A percentile compares a stretch with the other conserved stretches of the same genome.
Conservation (phyloP, 306 rosid species). For the Dalbergia oliveri region DNA sequence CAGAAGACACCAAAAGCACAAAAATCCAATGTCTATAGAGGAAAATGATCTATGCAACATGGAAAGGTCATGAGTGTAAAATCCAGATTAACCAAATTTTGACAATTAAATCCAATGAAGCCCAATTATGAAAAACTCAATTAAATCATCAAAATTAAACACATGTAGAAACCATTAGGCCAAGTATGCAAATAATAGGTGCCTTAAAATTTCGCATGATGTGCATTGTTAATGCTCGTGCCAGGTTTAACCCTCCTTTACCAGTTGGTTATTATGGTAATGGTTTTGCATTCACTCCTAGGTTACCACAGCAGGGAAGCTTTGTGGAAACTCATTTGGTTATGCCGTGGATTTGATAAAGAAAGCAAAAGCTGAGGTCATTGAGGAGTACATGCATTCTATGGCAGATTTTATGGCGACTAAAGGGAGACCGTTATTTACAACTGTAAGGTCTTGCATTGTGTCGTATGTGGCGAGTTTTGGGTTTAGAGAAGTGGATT, state of each 20-base stretch:
- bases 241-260: background rate
- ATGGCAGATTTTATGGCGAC: conserved; percentile 51
- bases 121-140: too few species aligned
- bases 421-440: conserved; percentile 28
- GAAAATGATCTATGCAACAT: too few species aligned
- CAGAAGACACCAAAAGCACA: too few species aligned
- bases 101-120: too few species aligned
- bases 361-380: conserved; percentile 41
- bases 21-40: too few species aligned
- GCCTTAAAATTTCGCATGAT: too few species aligned
- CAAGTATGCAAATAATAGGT: too few species aligned
- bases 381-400: conserved; percentile 57
- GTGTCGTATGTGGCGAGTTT: conserved; percentile 45
- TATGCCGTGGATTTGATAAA: conserved; percentile 29
- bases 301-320: background rate
- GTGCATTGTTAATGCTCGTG: too few species aligned
- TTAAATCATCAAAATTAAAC: too few species aligned
- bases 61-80: too few species aligned
- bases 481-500: conserved; percentile 34
- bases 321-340: conserved; percentile 8
- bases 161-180: too few species aligned
- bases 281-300: background rate
- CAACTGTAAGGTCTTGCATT: background rate
- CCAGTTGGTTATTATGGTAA: conserved; percentile 44
- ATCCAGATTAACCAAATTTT: too few species aligned